phyloP scores from a whole-genome alignment of 805 yeast genomes.

The Wickerhamiella vanderwaltii region DNA sequence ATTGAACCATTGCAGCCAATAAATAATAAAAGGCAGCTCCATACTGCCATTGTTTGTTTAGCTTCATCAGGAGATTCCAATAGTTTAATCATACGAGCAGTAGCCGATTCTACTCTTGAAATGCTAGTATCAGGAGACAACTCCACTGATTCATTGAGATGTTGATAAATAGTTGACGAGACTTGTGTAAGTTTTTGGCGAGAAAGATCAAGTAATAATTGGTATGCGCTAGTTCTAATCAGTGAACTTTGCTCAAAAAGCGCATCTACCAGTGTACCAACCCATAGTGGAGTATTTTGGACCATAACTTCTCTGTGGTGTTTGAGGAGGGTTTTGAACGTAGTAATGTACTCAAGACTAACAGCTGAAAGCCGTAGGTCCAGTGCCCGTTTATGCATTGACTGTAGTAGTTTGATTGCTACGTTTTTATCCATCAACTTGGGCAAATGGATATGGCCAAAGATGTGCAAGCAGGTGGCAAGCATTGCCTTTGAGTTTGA shows the following conservation, averaged over 20 bases:
- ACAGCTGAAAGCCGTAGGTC: slow-evolving; percentile 5
- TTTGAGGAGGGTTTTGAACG: slow-evolving; percentile 7
- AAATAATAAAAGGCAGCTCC: slow-evolving; percentile 9
- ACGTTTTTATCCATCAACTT: slow-evolving; percentile 5
- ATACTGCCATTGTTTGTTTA: slow-evolving; percentile 6
- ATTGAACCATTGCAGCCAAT: slow-evolving; percentile 7
- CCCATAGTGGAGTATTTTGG: slow-evolving; percentile 10
- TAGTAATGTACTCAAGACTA: slow-evolving; percentile 8
- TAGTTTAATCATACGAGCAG: slow-evolving; percentile 4
- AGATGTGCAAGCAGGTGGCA: slow-evolving; percentile 13
- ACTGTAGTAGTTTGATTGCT: neutral
- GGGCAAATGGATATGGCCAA: slow-evolving; percentile 9
- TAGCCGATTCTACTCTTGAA: neutral
- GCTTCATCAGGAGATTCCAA: slow-evolving; percentile 11
- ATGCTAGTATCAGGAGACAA: neutral
- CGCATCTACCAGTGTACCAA: neutral
- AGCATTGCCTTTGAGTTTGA: slow-evolving; percentile 16
- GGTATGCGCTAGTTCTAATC: slow-evolving; percentile 11
- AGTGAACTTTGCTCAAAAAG: slow-evolving; percentile 11
- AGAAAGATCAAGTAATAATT: slow-evolving; percentile 6
- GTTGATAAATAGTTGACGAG: neutral
- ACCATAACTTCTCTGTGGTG: slow-evolving; percentile 6
- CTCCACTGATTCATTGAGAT: neutral
- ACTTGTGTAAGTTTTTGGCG: neutral
- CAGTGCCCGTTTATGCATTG: neutral